A percentile compares a stretch with the other conserved stretches of the same genome.
These are phyloP conservation scores for Eremothecium coryli DNA, from an alignment of 1,139 yeast species.

Conservation along the genomic window DNA sequence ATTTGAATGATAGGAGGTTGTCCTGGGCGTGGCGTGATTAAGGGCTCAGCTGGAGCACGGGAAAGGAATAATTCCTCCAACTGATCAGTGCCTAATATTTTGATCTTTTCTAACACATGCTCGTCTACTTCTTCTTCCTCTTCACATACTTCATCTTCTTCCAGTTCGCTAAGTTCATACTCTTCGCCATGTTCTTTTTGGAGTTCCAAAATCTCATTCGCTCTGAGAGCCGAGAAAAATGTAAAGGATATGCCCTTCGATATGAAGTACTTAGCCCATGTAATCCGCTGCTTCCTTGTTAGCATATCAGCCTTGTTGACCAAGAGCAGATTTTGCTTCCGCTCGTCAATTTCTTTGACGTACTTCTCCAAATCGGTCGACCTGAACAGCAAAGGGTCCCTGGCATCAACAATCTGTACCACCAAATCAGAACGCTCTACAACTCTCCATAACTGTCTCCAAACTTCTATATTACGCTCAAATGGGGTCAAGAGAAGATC, in stretches of 20 bases:
- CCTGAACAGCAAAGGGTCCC: constrained; percentile 86
- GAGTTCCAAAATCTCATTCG: constrained; percentile 59
- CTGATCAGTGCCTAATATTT: constrained; percentile 74
- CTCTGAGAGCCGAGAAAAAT: constrained; percentile 85
- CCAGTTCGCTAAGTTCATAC: constrained; percentile 19
- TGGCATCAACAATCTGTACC: constrained; percentile 96
- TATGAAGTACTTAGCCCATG: constrained; percentile 81
- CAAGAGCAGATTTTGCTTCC: constrained; percentile 67
- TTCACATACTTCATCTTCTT: constrained; percentile 24
- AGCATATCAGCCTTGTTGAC: constrained; percentile 93
- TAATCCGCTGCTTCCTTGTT: constrained; percentile 61
- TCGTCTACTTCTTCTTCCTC: constrained; percentile 33
- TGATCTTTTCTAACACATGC: constrained; percentile 40
- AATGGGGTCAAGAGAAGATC: constrained; percentile 90
- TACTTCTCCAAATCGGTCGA: constrained; percentile 82
- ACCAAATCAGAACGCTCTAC: constrained; percentile 89
- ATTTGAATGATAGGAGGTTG: constrained; percentile 60
- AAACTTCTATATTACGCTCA: constrained; percentile 93
- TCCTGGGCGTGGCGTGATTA: constrained; percentile 46
- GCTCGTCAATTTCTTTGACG: constrained; percentile 62
- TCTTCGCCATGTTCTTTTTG: constrained; percentile 37
- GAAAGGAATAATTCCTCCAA: constrained; percentile 68
- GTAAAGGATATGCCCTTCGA: constrained; percentile 67
- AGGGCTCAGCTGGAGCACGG: constrained; percentile 66
- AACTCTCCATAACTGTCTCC: constrained; percentile 99